Evolutionary conservation across 176 grass and related monocot species (phyloP).

Genomic region (Zoysia japonica): DNA sequence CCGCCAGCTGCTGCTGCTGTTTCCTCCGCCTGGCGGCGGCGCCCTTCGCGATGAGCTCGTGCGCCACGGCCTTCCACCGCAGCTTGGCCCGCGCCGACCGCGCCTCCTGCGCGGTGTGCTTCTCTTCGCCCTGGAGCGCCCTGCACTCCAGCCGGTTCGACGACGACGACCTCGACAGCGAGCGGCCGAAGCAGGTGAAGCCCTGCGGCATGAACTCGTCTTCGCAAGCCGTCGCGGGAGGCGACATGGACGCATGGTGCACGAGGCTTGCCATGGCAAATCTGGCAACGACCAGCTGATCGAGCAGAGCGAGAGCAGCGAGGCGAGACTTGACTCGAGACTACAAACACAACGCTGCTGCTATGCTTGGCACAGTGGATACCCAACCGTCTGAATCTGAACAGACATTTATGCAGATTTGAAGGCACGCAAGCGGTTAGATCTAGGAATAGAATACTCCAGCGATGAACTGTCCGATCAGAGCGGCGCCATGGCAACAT

Average conservation of each 20-base stretch:
- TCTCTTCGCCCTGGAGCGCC: conserved; percentile 32
- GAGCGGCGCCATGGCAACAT: conserved; percentile 47
- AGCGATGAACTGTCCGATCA: conserved; percentile 48
- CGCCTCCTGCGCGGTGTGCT: conserved; percentile 36
- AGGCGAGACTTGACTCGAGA: not conserved
- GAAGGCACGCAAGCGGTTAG: conserved; percentile 23
- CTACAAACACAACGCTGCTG: not conserved
- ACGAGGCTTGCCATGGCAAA: conserved; percentile 47
- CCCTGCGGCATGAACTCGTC: conserved; percentile 43
- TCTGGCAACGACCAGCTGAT: not conserved
- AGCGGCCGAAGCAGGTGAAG: conserved; percentile 59
- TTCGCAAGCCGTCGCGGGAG: conserved; percentile 24
- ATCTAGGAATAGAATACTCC: conserved; percentile 48
- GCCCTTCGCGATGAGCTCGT: conserved; percentile 46
- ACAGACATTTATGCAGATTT: conserved; percentile 26
- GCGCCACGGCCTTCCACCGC: conserved; percentile 55
- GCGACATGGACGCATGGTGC: conserved; percentile 50
- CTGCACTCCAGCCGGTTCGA: conserved; percentile 48
- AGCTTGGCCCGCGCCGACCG: conserved; percentile 56
- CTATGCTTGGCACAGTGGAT: not conserved
- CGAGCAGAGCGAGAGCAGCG: too few species aligned
- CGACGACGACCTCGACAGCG: conserved; percentile 52
- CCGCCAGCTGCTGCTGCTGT: conserved; percentile 28
- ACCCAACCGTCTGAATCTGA: not conserved
- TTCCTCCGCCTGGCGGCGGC: conserved; percentile 30